Evolutionary conservation across 1,139 yeast genomes (phyloP).

Genomic region (Lipomyces yarrowii): DNA sequence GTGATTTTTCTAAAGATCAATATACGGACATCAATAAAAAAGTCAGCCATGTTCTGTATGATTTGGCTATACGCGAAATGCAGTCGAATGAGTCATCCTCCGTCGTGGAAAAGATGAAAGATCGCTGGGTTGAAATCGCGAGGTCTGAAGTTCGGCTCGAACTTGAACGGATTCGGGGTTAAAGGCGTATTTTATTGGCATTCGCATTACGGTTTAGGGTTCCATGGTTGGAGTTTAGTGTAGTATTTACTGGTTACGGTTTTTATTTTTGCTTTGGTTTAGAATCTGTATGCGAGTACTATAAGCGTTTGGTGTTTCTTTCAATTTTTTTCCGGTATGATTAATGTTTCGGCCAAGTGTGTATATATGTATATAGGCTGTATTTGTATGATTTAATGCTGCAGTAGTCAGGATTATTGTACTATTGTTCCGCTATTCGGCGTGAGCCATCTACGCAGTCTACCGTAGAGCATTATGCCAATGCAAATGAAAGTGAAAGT

Average conservation of each 20-base stretch:
- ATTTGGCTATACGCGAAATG: constrained; percentile 17
- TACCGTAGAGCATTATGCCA: no score
- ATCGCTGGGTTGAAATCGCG: constrained; percentile 2
- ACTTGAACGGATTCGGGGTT: background rate
- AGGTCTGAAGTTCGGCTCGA: background rate
- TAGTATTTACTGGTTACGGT: background rate
- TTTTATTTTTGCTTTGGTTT: background rate
- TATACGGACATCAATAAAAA: constrained; percentile 51
- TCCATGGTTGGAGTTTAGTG: background rate
- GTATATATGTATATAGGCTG: background rate
- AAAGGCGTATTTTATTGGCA: background rate
- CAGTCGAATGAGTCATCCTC: background rate
- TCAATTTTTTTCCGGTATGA: background rate
- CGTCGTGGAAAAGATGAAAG: background rate
- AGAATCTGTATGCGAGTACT: background rate
- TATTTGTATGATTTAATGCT: background rate
- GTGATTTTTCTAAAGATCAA: constrained; percentile 47
- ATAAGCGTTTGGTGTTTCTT: background rate
- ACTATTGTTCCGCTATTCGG: no score
- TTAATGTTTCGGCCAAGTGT: background rate
- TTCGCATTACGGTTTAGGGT: background rate
- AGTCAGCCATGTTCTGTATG: constrained; percentile 49
- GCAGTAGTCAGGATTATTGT: no score
- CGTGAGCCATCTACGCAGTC: no score
- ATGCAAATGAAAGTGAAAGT: no score